A percentile compares a stretch with the other conserved stretches of the same genome.
phyloP scores from a whole-genome alignment of 2,329 filamentous ascomycete genomes.

The Furcasterigmium sp. region DNA sequence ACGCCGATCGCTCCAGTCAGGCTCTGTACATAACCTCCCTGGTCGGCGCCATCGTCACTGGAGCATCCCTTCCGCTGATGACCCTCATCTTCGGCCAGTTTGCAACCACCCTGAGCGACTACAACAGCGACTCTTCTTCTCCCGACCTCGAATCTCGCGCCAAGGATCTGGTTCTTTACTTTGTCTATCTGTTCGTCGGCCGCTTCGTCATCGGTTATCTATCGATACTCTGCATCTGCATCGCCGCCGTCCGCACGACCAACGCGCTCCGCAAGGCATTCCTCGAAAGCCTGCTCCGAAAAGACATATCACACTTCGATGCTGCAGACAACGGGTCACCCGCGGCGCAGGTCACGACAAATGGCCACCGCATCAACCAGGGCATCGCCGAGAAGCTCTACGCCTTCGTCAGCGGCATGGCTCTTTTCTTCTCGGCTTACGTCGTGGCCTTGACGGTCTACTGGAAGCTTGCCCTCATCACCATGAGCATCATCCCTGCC shows the following conservation, averaged over 20 bases:
- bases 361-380: conserved; percentile 26
- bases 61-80: conserved; percentile 4
- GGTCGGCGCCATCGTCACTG: background rate
- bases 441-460: conserved; percentile 27
- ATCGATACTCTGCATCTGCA: background rate
- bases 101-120: background rate
- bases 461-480: conserved; percentile 35
- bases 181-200: conserved; percentile 4
- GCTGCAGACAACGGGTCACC: conserved; percentile 23
- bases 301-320: conserved; percentile 5
- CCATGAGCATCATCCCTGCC: conserved; percentile 32
- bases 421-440: conserved; percentile 27
- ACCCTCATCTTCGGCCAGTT: conserved; percentile 4
- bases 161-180: conserved; percentile 3
- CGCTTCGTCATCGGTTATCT: conserved; percentile 4
- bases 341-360: conserved; percentile 32
- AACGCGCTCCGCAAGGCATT: conserved; percentile 3
- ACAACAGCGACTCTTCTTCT: conserved; percentile 14
- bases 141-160: too few relatives aligned
- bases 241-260: conserved; percentile 3
- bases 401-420: conserved; percentile 22
- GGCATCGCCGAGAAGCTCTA: conserved; percentile 30
- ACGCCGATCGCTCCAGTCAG: background rate
- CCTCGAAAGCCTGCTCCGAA: conserved; percentile 1
- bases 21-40: conserved; percentile 1